Conservation (phyloP, 2,329 filamentous ascomycete species). For the Cylindrodendrum hubeiense region DNA sequence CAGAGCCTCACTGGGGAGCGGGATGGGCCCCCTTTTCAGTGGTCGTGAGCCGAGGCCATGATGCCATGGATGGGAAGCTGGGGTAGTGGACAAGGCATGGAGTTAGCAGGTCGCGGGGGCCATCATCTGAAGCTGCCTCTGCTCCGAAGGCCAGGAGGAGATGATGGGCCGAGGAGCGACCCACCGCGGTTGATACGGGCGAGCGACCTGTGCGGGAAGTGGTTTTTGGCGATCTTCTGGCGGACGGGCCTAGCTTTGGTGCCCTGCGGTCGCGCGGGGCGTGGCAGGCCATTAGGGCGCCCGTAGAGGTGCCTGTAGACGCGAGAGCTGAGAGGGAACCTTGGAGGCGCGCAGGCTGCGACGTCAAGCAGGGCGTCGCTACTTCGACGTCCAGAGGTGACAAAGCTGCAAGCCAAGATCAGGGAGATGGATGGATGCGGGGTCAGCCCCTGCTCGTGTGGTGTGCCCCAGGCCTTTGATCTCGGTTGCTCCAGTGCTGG, state of each 20-base stretch:
- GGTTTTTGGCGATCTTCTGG: not conserved
- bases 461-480: constrained; percentile 11
- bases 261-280: not conserved
- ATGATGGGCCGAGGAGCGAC: constrained; percentile 12
- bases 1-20: not conserved
- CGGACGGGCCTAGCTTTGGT: not conserved
- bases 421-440: constrained; percentile 22
- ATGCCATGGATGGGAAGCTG: constrained; percentile 23
- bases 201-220: not conserved
- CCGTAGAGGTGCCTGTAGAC: too few species aligned
- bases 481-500: constrained; percentile 13
- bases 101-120: not conserved
- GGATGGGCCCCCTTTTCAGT: constrained; percentile 32
- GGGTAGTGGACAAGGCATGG: not conserved
- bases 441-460: constrained; percentile 12
- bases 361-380: not conserved
- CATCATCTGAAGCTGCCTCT: constrained; percentile 16
- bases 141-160: not conserved
- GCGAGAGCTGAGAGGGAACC: not conserved
- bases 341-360: not conserved
- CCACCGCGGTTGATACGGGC: not conserved
- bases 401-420: constrained; percentile 11
- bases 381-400: not conserved
- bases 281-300: not conserved
- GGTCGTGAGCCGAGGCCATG: constrained; percentile 38